phyloP scores from a whole-genome alignment of 2,329 filamentous ascomycete species.

The Ceratocystiopsis sp. region DNA sequence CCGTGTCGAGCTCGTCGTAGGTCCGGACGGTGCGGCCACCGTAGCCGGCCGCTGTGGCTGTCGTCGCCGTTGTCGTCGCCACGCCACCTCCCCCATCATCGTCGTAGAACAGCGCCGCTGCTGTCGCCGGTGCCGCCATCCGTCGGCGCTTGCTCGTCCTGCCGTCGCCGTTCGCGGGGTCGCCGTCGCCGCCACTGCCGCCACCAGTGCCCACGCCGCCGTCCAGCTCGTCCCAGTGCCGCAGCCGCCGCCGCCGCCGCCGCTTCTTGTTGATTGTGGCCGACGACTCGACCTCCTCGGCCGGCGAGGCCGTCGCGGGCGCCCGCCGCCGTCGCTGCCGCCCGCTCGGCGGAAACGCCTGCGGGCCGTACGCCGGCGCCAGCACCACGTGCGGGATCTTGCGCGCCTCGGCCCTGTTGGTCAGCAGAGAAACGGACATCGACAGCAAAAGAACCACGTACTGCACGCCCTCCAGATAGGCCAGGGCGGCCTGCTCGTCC shows the following conservation, averaged over 20 bases:
- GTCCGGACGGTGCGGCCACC: neutral
- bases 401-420: slow-evolving; percentile 52
- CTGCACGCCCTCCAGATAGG: slow-evolving; percentile 56
- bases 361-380: slow-evolving; percentile 38
- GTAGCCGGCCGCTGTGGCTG: neutral
- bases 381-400: slow-evolving; percentile 55
- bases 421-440: slow-evolving; percentile 27
- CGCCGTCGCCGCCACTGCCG: no score
- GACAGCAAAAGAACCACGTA: slow-evolving; percentile 22
- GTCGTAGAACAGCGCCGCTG: slow-evolving; percentile 13
- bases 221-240: slow-evolving; percentile 10
- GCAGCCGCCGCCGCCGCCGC: slow-evolving; percentile 4
- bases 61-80: slow-evolving; percentile 9
- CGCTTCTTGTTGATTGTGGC: neutral
- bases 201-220: neutral
- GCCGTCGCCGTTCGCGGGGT: neutral
- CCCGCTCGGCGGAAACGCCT: slow-evolving; percentile 17
- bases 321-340: neutral
- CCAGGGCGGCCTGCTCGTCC: slow-evolving; percentile 48
- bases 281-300: no score
- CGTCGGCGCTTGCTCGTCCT: slow-evolving; percentile 2
- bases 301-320: no score
- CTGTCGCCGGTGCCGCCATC: neutral
- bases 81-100: slow-evolving; percentile 13
- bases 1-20: slow-evolving; percentile 15